Evolutionary conservation across 352 stramenopile species (phyloP).

Genomic region (Thalassiosira allenii): DNA sequence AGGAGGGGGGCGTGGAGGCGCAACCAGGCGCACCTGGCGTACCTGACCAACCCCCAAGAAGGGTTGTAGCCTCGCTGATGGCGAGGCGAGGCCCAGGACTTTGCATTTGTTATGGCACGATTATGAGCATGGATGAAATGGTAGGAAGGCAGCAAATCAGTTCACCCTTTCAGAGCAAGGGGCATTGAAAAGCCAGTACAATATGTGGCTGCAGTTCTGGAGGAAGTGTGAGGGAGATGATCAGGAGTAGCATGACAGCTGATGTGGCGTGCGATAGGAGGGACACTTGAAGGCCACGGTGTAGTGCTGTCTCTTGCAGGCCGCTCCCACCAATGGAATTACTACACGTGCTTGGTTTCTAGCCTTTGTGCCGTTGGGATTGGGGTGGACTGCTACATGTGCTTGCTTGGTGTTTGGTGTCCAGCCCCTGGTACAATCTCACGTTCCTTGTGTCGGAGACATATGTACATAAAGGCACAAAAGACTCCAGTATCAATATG

Average conservation of each 20-base stretch:
- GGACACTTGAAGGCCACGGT: too few relatives aligned
- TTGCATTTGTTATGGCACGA: constrained; percentile 55
- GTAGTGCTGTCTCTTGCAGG: too few relatives aligned
- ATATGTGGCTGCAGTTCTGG: constrained; percentile 38
- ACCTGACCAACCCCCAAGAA: neutral
- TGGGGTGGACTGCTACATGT: too few relatives aligned
- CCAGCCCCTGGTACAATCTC: too few relatives aligned
- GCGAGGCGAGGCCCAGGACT: constrained; percentile 23
- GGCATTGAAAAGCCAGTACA: constrained; percentile 44
- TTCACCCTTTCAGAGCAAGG: constrained; percentile 48
- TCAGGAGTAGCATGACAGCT: constrained; percentile 7
- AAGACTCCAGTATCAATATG: too few relatives aligned
- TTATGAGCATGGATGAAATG: constrained; percentile 48
- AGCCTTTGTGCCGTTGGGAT: too few relatives aligned
- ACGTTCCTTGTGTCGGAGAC: too few relatives aligned
- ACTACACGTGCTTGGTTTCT: too few relatives aligned
- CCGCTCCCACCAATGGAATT: too few relatives aligned
- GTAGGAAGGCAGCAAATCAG: constrained; percentile 46
- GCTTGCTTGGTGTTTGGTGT: too few relatives aligned
- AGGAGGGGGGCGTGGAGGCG: neutral
- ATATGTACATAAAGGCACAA: too few relatives aligned
- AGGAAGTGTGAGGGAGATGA: constrained; percentile 16
- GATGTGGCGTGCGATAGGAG: constrained; percentile 18
- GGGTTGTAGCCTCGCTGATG: constrained; percentile 18
- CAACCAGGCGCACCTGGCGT: too few relatives aligned